These are phyloP conservation scores for Vaccinium myrtillus DNA, from an alignment of 148 eudicot genomes.

Conservation along the genomic window DNA sequence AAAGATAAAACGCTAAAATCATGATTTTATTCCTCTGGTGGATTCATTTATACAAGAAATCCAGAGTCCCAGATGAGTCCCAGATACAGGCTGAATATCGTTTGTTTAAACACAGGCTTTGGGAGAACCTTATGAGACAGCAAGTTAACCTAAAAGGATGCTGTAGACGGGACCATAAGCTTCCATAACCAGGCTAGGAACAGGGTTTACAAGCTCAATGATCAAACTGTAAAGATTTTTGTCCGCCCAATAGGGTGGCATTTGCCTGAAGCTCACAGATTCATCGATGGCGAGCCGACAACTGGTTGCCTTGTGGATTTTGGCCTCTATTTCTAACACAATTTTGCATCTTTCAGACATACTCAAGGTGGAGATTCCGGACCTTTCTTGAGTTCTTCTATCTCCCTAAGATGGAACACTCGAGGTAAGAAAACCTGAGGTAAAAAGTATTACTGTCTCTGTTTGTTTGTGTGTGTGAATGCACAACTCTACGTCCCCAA, in stretches of 20 bases:
- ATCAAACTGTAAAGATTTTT: conserved; percentile 65
- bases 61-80: too few relatives aligned
- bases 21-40: neutral
- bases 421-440: conserved; percentile 36
- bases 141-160: conserved; percentile 76
- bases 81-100: too few relatives aligned
- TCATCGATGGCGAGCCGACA: conserved; percentile 73
- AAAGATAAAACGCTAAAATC: neutral
- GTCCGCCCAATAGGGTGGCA: conserved; percentile 91
- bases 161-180: conserved; percentile 67
- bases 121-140: conserved; percentile 79
- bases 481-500: neutral
- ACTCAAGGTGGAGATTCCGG: conserved; percentile 65
- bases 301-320: conserved; percentile 75
- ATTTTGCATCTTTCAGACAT: conserved; percentile 43
- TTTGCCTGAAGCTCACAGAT: conserved; percentile 68
- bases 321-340: conserved; percentile 76
- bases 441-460: neutral
- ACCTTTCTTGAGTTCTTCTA: conserved; percentile 69
- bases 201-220: conserved; percentile 68
- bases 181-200: conserved; percentile 65
- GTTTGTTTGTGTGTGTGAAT: neutral
- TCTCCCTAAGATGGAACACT: conserved; percentile 80
- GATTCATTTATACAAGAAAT: neutral
- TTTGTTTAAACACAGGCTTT: conserved; percentile 55